These are phyloP conservation scores for Leishmania turanica DNA, from an alignment of 208 protist genomes.

Conservation along the genomic window DNA sequence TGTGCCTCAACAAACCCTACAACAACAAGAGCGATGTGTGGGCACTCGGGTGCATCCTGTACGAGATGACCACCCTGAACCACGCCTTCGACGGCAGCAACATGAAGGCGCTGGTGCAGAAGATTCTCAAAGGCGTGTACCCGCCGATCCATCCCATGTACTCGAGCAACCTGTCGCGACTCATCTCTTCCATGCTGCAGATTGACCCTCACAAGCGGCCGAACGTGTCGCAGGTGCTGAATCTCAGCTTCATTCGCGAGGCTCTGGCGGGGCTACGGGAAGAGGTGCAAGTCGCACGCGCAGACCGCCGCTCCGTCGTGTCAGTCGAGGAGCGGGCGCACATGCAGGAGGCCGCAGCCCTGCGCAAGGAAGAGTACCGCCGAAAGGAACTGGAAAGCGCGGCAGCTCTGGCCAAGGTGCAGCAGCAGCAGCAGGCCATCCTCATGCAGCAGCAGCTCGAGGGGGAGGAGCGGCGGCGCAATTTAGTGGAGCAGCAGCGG, in stretches of 20 bases:
- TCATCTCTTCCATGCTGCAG: slow-evolving; percentile 87
- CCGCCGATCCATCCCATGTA: slow-evolving; percentile 81
- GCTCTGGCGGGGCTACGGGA: slow-evolving; percentile 63
- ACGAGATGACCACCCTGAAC: slow-evolving; percentile 91
- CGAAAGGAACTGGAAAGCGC: slow-evolving; percentile 56
- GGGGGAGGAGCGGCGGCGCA: slow-evolving; percentile 45
- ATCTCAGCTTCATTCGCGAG: slow-evolving; percentile 78
- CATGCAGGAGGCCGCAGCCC: slow-evolving; percentile 42
- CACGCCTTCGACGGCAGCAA: slow-evolving; percentile 91
- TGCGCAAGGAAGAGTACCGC: slow-evolving; percentile 54
- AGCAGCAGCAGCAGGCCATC: slow-evolving; percentile 40
- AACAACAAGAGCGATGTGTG: slow-evolving; percentile 95
- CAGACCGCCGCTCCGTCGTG: slow-evolving; percentile 47
- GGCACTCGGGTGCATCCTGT: slow-evolving; percentile 91
- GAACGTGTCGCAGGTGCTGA: slow-evolving; percentile 81
- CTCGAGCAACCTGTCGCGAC: slow-evolving; percentile 66
- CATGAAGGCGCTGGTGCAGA: slow-evolving; percentile 90
- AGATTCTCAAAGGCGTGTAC: slow-evolving; percentile 89
- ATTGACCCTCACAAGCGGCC: slow-evolving; percentile 81
- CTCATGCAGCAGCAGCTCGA: slow-evolving; percentile 64
- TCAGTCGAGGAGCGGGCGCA: slow-evolving; percentile 46
- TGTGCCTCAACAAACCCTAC: slow-evolving; percentile 95
- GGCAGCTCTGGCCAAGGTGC: slow-evolving; percentile 41
- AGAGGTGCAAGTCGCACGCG: slow-evolving; percentile 57
- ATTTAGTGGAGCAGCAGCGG: slow-evolving; percentile 53